Evolutionary conservation across 495 filamentous ascomycete genomes (phyloP).

Genomic region (Bacidia rubella): DNA sequence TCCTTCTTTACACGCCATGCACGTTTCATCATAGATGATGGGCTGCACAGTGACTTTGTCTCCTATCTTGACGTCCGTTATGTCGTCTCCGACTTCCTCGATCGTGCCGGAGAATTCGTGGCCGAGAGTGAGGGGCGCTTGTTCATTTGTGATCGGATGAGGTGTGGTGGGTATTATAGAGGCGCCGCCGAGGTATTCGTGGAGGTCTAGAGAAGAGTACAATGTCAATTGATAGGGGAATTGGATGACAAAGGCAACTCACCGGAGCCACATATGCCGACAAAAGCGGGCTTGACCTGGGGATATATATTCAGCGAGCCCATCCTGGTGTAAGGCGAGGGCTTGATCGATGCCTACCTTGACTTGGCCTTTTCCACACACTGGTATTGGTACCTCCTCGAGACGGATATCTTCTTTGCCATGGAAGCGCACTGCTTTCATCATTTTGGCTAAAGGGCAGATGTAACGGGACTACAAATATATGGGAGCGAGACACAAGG

Average conservation of each 20-base stretch:
- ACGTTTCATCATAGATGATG: constrained; percentile 45
- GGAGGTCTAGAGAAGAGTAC: constrained; percentile 32
- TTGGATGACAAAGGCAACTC: no score
- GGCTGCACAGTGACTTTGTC: constrained; percentile 45
- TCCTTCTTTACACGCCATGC: constrained; percentile 36
- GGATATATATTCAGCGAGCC: neutral
- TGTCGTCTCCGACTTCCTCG: constrained; percentile 42
- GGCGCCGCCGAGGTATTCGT: constrained; percentile 46
- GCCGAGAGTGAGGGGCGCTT: constrained; percentile 44
- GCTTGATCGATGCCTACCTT: constrained; percentile 26
- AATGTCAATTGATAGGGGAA: neutral
- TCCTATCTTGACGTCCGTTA: constrained; percentile 37
- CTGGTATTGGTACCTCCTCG: constrained; percentile 29
- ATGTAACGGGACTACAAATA: no score
- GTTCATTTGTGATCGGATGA: constrained; percentile 44
- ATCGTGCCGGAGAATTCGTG: constrained; percentile 50
- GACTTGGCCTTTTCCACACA: constrained; percentile 27
- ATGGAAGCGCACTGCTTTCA: constrained; percentile 34
- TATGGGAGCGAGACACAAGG: no score
- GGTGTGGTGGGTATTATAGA: constrained; percentile 35
- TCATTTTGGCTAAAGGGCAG: constrained; percentile 17
- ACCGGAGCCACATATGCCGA: constrained; percentile 46
- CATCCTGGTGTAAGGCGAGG: no score
- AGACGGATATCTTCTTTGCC: constrained; percentile 29
- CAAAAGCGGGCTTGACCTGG: constrained; percentile 39